Evolutionary conservation across 192 early-diverging fungal genomes (phyloP), one percentile per base, ranked within the genome.

Genomic region (Backusella westeae): DNA sequence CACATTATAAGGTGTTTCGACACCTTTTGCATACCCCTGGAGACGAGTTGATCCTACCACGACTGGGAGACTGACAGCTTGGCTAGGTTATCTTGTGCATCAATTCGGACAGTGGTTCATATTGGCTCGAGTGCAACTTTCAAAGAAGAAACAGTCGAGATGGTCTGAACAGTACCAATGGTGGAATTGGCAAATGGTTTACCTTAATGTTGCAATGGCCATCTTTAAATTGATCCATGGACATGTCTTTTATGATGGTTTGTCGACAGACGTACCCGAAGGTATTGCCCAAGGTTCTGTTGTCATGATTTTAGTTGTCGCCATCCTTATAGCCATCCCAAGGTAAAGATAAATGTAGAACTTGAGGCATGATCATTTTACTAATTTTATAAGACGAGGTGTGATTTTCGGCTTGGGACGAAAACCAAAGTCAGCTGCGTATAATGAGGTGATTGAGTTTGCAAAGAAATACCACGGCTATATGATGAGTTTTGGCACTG

Each of bases 131-230:
- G 76, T 71, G 0, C 76, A 81, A 39, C 29, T 35, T 8, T 52
- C 77, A 35, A 75, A 75, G 17, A 35, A 69, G 26, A 65, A 73
- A 35, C 46, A 71, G 71, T 68, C 34, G 9, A 80, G 71, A 72
- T 78, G 77, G 76, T 56, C 68, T 36, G 32, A 52, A 1, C 15
- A 77, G 14, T 73, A 77, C 23, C 68, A 72, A 69, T 72, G 74
- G 76, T 75, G 76, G 72, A 81, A 81, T 75, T 81, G 76, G 75
- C 26, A 52, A 26, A 81, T 81, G 80, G 19, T 78, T 6, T 72
- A 69, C 53, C 42, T 78, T 49, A 82, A 78, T 72, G 80, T 36
- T 8, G 35, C 49, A 34, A 82, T 78, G 80, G 39, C 75, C 17
- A 8, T 72, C 9, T 82, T 77, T 26, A 81, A 81, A 49, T 53